phyloP scores from a whole-genome alignment of 2,329 filamentous ascomycete genomes.

The Elsinoe arachidis region DNA sequence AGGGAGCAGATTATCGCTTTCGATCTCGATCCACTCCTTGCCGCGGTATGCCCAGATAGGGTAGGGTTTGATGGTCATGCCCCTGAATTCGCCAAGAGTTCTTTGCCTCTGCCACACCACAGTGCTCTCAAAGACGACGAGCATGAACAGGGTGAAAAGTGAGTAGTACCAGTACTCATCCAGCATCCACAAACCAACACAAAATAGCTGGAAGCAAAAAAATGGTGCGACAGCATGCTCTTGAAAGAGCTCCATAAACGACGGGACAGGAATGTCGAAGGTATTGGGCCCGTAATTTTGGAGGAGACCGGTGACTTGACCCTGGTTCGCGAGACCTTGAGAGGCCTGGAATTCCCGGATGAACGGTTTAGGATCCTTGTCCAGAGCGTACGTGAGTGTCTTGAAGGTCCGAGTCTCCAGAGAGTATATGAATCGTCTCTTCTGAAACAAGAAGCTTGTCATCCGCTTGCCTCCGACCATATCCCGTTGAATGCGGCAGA shows the following conservation, averaged over 20 bases:
- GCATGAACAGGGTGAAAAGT: conserved; percentile 96
- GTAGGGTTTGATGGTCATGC: conserved; percentile 99
- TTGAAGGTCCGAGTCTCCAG: conserved; percentile 64
- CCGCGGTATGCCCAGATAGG: conserved; percentile 84
- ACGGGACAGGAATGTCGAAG: conserved; percentile 95
- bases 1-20: conserved; percentile 84
- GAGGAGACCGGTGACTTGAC: conserved; percentile 71
- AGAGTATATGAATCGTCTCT: conserved; percentile 87
- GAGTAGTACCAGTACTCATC: conserved; percentile 99
- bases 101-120: conserved; percentile 98
- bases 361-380: conserved; percentile 71
- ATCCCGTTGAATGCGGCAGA: conserved; percentile 72
- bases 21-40: conserved; percentile 78
- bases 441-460: conserved; percentile 91
- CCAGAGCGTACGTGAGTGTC: conserved; percentile 74
- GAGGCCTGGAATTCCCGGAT: conserved; percentile 72
- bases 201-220: conserved; percentile 99
- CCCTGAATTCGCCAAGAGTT: conserved; percentile 90
- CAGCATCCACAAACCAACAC: conserved; percentile 94
- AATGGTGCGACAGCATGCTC: conserved; percentile 98
- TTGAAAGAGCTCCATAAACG: conserved; percentile 91
- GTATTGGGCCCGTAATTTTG: conserved; percentile 94
- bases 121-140: conserved; percentile 93
- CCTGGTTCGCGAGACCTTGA: conserved; percentile 61
- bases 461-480: conserved; percentile 66